Percentiles rank a stretch among this genome's conserved stretches.
These are phyloP conservation scores for Suillus placidus DNA, from an alignment of 768 basidiomycete genomes.

Conservation along the genomic window DNA sequence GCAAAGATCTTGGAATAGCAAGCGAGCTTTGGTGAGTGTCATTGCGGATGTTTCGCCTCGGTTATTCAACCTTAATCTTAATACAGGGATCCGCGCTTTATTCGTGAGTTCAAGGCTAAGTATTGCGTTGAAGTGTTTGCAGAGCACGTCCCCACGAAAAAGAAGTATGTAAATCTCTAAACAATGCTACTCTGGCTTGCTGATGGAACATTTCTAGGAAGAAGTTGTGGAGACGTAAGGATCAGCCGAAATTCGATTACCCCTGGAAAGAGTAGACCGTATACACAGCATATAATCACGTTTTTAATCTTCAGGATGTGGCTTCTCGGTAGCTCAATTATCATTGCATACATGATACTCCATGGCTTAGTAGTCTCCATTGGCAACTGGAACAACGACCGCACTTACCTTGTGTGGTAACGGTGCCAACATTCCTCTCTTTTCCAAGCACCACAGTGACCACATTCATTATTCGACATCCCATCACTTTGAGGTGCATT, in stretches of 20 bases:
- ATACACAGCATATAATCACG: neutral
- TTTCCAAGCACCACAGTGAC: neutral
- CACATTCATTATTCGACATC: neutral
- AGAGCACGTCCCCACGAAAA: slow-evolving; percentile 83
- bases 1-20: slow-evolving; percentile 94
- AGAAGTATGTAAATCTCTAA: slow-evolving; percentile 65
- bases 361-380: neutral
- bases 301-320: neutral
- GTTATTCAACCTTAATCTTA: slow-evolving; percentile 7
- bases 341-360: neutral
- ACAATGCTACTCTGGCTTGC: neutral
- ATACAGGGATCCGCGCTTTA: slow-evolving; percentile 91
- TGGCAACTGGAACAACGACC: neutral
- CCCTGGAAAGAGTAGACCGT: slow-evolving; percentile 75
- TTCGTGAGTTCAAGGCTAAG: slow-evolving; percentile 87
- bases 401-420: neutral
- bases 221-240: slow-evolving; percentile 89
- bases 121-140: slow-evolving; percentile 84
- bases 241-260: slow-evolving; percentile 83
- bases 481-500: neutral
- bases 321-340: neutral
- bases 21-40: slow-evolving; percentile 86
- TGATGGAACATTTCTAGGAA: slow-evolving; percentile 52
- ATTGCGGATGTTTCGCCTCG: neutral
- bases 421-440: neutral